Evolutionary conservation across 345 rosid genomes (phyloP), one percentile per base, ranked within the genome.

Genomic region (Dipteronia dyeriana): DNA sequence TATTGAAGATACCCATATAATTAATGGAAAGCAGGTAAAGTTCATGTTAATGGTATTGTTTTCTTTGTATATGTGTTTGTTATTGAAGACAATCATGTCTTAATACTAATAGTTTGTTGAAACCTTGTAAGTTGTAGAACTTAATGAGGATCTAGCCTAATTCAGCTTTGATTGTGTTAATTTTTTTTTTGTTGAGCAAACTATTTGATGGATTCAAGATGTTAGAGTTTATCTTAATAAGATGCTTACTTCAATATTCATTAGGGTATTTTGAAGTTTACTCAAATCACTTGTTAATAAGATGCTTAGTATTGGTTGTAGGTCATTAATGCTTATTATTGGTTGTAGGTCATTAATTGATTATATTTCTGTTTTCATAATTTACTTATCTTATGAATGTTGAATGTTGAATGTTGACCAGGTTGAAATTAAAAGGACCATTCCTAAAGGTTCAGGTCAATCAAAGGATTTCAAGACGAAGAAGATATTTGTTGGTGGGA

Each of bases 341-440:
- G 9, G 2, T 11, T 10, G 39, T 9, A 14, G 60, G 19, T 56
- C 7, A 56, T 14, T 56, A 56, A 2, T 56, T 56, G 31, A 5
- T n/a, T 57, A 16, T 20, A 7, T 31, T 20, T 53, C 63, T 51
- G 13, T 70, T 19, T 26, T 9, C 12, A 25, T 14, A 9, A 8
- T 16, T 59, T 12, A 39, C 66, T 7, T 56, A 17, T 2, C 7
- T 7, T 19, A 34, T 57, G 68, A 22, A 17, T 7, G 13, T 78
- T 49, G 73, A 75, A n/a, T n/a, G n/a, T n/a, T 57, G 68, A 22
- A 17, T 7, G 13, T 78, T 49, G 73, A 75, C 38, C 80, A 95
- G 99, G 99, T 95, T 77, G 98, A 95, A 86, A 93, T 95, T 76
- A 95, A 95, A 80, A 86, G 98, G 71, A 94, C 98, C 22, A 96